Percentiles rank a stretch among this genome's conserved stretches.
Evolutionary conservation across 257 asterid genomes (phyloP).

Genomic region (Dorcoceras hygrometricum): DNA sequence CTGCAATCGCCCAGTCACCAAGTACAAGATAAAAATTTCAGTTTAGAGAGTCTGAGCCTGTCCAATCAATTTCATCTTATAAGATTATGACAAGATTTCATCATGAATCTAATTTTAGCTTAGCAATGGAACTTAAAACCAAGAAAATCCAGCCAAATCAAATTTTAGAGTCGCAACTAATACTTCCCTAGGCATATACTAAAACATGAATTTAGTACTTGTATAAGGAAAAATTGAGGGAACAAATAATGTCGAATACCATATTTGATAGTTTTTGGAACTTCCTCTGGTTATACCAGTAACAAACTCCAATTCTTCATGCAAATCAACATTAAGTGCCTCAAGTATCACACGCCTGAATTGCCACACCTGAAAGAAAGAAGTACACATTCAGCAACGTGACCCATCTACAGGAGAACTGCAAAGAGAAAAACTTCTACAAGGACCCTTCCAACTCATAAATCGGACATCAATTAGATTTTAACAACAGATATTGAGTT

Average conservation of each 20-base stretch:
- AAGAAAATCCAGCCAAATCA: slow-evolving; percentile 4
- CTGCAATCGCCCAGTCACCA: not conserved
- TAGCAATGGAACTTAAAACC: not conserved
- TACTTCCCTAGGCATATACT: slow-evolving; percentile 16
- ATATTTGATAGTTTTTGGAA: slow-evolving; percentile 87
- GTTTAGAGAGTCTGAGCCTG: not conserved
- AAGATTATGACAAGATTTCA: not conserved
- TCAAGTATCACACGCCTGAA: slow-evolving; percentile 88
- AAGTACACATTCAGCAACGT: slow-evolving; percentile 18
- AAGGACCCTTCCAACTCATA: slow-evolving; percentile 1
- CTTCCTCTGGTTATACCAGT: slow-evolving; percentile 54
- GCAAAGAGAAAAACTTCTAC: slow-evolving; percentile 21
- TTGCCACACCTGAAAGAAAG: slow-evolving; percentile 76
- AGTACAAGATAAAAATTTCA: not conserved
- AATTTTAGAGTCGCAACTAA: not conserved
- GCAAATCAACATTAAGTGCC: slow-evolving; percentile 56
- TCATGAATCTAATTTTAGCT: not conserved
- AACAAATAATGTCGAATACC: slow-evolving; percentile 39
- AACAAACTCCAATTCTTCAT: slow-evolving; percentile 64
- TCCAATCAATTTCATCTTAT: not conserved
- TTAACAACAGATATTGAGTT: not conserved
- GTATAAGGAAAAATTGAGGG: not conserved
- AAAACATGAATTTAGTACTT: slow-evolving; percentile 8
- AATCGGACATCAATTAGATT: not conserved
- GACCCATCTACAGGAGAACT: not conserved